Percentiles rank a stretch among this genome's conserved stretches.
Conservation (phyloP, 1,284 basidiomycete species). For the Rhodotorula sp. region DNA sequence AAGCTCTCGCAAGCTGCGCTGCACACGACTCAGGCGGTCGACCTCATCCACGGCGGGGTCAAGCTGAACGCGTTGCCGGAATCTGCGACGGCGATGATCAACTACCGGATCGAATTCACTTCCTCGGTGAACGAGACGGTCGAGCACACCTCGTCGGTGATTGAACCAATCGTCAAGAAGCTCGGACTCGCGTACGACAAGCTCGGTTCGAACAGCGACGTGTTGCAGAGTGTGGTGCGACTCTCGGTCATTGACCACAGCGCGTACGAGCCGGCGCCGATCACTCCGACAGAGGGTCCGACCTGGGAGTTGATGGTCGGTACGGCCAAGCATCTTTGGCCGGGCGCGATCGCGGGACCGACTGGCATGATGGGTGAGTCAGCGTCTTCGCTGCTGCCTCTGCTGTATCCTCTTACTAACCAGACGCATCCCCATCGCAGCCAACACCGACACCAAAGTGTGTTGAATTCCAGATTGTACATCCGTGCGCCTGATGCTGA, state of each 20-base stretch:
- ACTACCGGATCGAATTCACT: slow-evolving; percentile 60
- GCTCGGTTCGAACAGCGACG: slow-evolving; percentile 11
- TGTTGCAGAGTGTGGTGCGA: slow-evolving; percentile 12
- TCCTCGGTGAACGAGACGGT: slow-evolving; percentile 56
- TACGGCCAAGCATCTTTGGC: slow-evolving; percentile 54
- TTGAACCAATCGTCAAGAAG: slow-evolving; percentile 55
- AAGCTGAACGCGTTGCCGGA: slow-evolving; percentile 53
- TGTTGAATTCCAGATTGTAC: no score
- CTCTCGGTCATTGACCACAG: slow-evolving; percentile 41
- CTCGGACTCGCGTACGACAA: slow-evolving; percentile 60
- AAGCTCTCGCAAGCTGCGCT: slow-evolving; percentile 54
- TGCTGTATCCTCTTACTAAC: slow-evolving; percentile 1
- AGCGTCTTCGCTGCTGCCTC: slow-evolving; percentile 1
- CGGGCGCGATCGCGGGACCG: slow-evolving; percentile 55
- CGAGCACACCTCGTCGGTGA: slow-evolving; percentile 52
- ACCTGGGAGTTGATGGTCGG: slow-evolving; percentile 57
- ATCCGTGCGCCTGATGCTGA: neutral
- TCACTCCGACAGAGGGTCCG: slow-evolving; percentile 53
- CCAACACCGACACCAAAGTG: slow-evolving; percentile 54
- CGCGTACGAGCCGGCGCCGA: slow-evolving; percentile 58
- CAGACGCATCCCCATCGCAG: neutral
- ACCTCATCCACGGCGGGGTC: slow-evolving; percentile 62
- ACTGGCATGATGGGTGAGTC: slow-evolving; percentile 57
- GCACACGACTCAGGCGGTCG: slow-evolving; percentile 61
- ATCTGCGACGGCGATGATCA: slow-evolving; percentile 50